Evolutionary conservation across 169 alveolate species (phyloP).

Genomic region (Plasmodium reichenowi): DNA sequence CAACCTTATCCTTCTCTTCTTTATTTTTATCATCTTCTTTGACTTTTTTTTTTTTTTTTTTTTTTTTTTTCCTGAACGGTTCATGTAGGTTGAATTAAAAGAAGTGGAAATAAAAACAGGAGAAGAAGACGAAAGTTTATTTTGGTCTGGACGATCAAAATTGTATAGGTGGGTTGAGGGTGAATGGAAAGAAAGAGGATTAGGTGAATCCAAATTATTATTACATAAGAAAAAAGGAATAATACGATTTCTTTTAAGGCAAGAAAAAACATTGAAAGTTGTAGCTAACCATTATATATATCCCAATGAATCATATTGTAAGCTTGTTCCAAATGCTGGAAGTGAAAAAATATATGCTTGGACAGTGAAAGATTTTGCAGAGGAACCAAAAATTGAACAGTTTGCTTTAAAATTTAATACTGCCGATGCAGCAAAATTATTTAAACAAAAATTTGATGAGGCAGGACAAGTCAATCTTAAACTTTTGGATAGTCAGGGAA

Average conservation of each 20-base stretch:
- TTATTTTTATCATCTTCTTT: too few relatives aligned
- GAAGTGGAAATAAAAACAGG: conserved; percentile 95
- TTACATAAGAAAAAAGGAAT: conserved; percentile 93
- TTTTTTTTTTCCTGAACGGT: conserved; percentile 10
- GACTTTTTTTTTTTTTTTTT: not conserved
- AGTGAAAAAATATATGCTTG: conserved; percentile 97
- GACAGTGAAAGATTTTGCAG: conserved; percentile 96
- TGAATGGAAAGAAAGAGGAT: conserved; percentile 98
- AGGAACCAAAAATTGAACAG: conserved; percentile 94
- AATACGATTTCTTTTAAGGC: conserved; percentile 95
- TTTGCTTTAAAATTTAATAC: conserved; percentile 94
- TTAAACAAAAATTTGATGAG: conserved; percentile 92
- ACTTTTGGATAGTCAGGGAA: conserved; percentile 79
- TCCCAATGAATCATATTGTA: conserved; percentile 89
- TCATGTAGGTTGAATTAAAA: conserved; percentile 91
- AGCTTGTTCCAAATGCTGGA: conserved; percentile 95
- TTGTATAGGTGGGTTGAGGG: conserved; percentile 94
- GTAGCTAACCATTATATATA: conserved; percentile 95
- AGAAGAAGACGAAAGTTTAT: conserved; percentile 96
- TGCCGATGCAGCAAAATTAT: conserved; percentile 91
- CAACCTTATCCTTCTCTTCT: too few relatives aligned
- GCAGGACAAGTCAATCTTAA: conserved; percentile 90
- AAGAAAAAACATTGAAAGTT: conserved; percentile 96
- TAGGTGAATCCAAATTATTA: conserved; percentile 96
- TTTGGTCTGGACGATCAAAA: conserved; percentile 95